phyloP scores from a whole-genome alignment of 176 grass and related monocot species.

The Metroxylon sagu region DNA sequence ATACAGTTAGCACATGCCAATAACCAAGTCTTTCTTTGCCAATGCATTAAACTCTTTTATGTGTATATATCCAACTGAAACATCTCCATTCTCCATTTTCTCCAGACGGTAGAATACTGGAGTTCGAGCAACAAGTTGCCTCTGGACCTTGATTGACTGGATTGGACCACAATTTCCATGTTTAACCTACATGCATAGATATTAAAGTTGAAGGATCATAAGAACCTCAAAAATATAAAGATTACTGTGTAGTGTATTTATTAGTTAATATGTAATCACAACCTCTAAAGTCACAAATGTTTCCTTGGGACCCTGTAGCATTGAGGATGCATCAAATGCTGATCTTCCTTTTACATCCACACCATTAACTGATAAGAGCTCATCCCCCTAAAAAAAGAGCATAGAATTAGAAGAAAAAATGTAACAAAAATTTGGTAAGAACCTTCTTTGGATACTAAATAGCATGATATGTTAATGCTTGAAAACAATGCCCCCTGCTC shows the following conservation, averaged over 20 bases:
- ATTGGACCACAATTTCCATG: constrained; percentile 68
- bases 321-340: constrained; percentile 87
- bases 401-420: constrained; percentile 22
- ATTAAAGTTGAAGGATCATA: constrained; percentile 22
- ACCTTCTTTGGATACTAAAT: no score
- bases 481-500: no score
- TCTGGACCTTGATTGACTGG: constrained; percentile 85
- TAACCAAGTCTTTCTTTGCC: constrained; percentile 99
- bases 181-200: constrained; percentile 61
- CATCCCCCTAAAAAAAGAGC: constrained; percentile 66
- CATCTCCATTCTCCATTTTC: constrained; percentile 60
- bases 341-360: constrained; percentile 70
- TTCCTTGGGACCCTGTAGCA: constrained; percentile 89
- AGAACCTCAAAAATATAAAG: background rate
- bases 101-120: constrained; percentile 92
- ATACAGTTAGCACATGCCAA: constrained; percentile 44
- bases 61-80: constrained; percentile 75
- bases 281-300: constrained; percentile 92
- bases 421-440: background rate
- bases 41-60: constrained; percentile 97
- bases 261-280: constrained; percentile 1
- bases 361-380: constrained; percentile 85
- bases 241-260: background rate
- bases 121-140: constrained; percentile 66
- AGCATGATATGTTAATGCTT: no score